Evolutionary conservation across 2,329 filamentous ascomycete species (phyloP).

Genomic region (Coniochaeta hoffmannii): DNA sequence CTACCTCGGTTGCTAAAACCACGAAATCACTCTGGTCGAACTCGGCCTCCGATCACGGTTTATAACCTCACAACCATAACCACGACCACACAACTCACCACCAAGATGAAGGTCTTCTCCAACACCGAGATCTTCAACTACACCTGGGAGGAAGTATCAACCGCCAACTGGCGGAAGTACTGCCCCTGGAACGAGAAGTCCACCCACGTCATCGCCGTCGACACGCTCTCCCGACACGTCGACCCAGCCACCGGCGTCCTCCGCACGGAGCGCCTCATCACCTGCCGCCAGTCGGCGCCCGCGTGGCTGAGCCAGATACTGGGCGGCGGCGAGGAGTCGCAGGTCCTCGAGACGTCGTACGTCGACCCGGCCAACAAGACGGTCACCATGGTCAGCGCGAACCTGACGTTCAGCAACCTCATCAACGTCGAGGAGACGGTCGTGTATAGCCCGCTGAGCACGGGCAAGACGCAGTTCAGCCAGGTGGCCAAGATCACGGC

Average conservation of each 20-base stretch:
- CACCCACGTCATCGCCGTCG: constrained; percentile 92
- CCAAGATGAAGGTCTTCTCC: constrained; percentile 87
- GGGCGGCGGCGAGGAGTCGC: constrained; percentile 63
- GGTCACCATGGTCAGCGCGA: constrained; percentile 94
- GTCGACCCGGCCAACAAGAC: constrained; percentile 78
- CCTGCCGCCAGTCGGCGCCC: constrained; percentile 57
- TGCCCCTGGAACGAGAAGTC: constrained; percentile 98
- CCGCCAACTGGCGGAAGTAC: constrained; percentile 98
- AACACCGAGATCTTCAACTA: constrained; percentile 89
- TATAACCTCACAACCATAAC: not conserved
- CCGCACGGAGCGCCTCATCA: constrained; percentile 55
- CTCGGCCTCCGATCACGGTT: constrained; percentile 3
- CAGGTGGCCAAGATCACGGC: constrained; percentile 93
- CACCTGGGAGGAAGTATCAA: constrained; percentile 97
- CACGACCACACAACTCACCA: constrained; percentile 4
- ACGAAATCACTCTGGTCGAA: not conserved
- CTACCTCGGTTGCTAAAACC: not conserved
- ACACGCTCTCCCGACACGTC: constrained; percentile 70
- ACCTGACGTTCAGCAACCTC: constrained; percentile 87
- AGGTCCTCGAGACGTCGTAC: constrained; percentile 93
- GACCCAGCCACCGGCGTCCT: constrained; percentile 51
- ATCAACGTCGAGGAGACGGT: constrained; percentile 91
- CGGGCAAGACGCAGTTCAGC: constrained; percentile 66
- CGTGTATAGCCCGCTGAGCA: constrained; percentile 60
- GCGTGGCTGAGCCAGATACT: constrained; percentile 77